A percentile compares a stretch with the other conserved stretches of the same genome.
Conservation (phyloP, 352 stramenopile genomes). For the Pseudoperonospora humuli region DNA sequence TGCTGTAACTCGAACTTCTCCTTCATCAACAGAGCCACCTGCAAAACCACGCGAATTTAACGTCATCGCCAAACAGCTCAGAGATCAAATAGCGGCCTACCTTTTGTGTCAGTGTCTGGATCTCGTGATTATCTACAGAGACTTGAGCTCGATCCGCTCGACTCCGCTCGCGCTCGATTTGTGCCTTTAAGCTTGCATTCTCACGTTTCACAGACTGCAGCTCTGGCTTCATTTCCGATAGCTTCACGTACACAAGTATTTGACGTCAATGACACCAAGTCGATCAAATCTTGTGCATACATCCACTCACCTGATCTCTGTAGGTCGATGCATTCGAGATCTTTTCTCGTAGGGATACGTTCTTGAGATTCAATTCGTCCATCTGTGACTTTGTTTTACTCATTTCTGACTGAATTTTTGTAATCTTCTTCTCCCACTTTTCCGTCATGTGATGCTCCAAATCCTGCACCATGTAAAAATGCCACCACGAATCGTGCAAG, state of each 20-base stretch:
- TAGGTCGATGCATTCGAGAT: slow-evolving; percentile 46
- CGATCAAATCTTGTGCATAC: too few relatives aligned
- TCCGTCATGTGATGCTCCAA: slow-evolving; percentile 58
- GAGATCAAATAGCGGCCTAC: slow-evolving; percentile 6
- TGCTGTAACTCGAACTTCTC: slow-evolving; percentile 32
- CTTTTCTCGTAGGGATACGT: slow-evolving; percentile 62
- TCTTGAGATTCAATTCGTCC: slow-evolving; percentile 75
- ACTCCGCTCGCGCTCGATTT: slow-evolving; percentile 36
- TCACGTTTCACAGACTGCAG: slow-evolving; percentile 41
- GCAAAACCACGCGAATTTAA: not conserved
- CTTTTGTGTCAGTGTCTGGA: slow-evolving; percentile 31
- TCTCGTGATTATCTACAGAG: slow-evolving; percentile 28
- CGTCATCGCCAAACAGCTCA: not conserved
- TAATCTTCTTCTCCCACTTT: slow-evolving; percentile 71
- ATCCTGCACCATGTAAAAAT: slow-evolving; percentile 24
- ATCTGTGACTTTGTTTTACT: slow-evolving; percentile 59
- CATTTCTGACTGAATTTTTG: slow-evolving; percentile 57
- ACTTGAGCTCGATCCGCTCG: slow-evolving; percentile 22
- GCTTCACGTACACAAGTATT: slow-evolving; percentile 25
- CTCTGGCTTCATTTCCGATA: slow-evolving; percentile 50
- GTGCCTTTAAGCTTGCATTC: slow-evolving; percentile 37
- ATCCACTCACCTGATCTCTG: slow-evolving; percentile 64
- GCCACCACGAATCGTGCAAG: not conserved
- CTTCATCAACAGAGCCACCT: slow-evolving; percentile 32
- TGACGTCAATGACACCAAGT: too few relatives aligned